Conservation (phyloP, 768 basidiomycete genomes). For the Trametes maxima region DNA sequence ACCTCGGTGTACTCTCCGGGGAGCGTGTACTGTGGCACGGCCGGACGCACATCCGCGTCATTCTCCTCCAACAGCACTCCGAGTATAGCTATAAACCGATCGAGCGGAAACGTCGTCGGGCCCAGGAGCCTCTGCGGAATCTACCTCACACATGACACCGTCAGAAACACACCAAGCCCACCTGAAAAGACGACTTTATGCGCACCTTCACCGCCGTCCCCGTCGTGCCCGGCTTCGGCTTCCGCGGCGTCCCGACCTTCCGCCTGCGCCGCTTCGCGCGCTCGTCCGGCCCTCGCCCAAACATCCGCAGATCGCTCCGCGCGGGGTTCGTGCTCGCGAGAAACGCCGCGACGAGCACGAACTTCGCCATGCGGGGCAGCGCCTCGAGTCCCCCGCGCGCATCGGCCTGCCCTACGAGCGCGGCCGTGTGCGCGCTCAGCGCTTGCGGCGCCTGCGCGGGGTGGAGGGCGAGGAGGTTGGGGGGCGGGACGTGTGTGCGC, state of each 20-base stretch:
- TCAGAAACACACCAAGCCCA: neutral
- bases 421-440: constrained; percentile 6
- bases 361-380: constrained; percentile 72
- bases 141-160: constrained; percentile 36
- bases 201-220: constrained; percentile 33
- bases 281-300: constrained; percentile 74
- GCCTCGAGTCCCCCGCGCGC: constrained; percentile 31
- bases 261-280: constrained; percentile 54
- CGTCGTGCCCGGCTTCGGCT: constrained; percentile 25
- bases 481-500: constrained; percentile 47
- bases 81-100: constrained; percentile 78
- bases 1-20: constrained; percentile 77
- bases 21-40: constrained; percentile 50
- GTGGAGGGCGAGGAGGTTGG: constrained; percentile 38
- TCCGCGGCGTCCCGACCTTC: constrained; percentile 38
- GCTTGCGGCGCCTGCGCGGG: constrained; percentile 30
- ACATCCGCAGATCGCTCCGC: constrained; percentile 80
- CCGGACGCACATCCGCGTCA: constrained; percentile 50
- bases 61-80: constrained; percentile 79
- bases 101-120: constrained; percentile 76
- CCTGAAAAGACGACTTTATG: no score
- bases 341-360: constrained; percentile 74
- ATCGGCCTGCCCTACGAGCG: neutral
- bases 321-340: constrained; percentile 85
- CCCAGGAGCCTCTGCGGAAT: constrained; percentile 79